A percentile compares a stretch with the other conserved stretches of the same genome.
Conservation (phyloP, 1,284 basidiomycete genomes). For the Polyporus tsugae region DNA sequence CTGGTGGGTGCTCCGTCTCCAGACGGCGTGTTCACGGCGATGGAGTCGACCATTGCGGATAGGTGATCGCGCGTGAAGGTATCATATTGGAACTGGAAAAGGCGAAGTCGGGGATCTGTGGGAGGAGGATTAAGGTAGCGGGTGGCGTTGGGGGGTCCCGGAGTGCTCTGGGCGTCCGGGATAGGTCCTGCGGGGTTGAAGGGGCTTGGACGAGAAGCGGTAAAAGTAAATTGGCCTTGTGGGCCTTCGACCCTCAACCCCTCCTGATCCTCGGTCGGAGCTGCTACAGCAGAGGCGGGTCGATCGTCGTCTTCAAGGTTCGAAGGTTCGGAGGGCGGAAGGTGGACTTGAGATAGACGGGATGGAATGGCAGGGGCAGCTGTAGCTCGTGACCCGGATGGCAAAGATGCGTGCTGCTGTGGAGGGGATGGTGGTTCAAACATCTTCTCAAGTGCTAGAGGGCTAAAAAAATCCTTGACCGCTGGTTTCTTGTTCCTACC, state of each 20-base stretch:
- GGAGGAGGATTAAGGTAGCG: slow-evolving; percentile 48
- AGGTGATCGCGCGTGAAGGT: slow-evolving; percentile 93
- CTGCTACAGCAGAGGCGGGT: neutral
- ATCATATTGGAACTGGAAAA: slow-evolving; percentile 94
- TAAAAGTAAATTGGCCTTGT: slow-evolving; percentile 80
- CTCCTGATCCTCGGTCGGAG: slow-evolving; percentile 18
- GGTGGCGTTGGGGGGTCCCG: slow-evolving; percentile 46
- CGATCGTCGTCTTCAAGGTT: slow-evolving; percentile 12
- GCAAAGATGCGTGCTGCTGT: slow-evolving; percentile 34
- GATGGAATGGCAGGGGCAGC: slow-evolving; percentile 46
- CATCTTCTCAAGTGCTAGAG: slow-evolving; percentile 86
- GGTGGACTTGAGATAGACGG: slow-evolving; percentile 45
- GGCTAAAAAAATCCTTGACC: slow-evolving; percentile 87
- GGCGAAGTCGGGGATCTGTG: slow-evolving; percentile 78
- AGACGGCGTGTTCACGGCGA: slow-evolving; percentile 80
- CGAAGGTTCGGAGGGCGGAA: slow-evolving; percentile 29
- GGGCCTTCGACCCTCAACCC: slow-evolving; percentile 44
- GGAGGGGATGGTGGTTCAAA: slow-evolving; percentile 90
- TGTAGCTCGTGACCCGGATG: slow-evolving; percentile 32
- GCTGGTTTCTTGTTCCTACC: slow-evolving; percentile 64
- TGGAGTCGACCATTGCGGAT: slow-evolving; percentile 90
- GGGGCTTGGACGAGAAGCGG: slow-evolving; percentile 56
- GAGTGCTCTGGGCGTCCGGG: slow-evolving; percentile 59
- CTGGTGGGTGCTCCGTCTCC: slow-evolving; percentile 50
- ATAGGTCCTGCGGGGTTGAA: slow-evolving; percentile 45